These are phyloP conservation scores for Talaromyces sp. DNA, from an alignment of 2,329 filamentous ascomycete genomes.

Conservation along the genomic window DNA sequence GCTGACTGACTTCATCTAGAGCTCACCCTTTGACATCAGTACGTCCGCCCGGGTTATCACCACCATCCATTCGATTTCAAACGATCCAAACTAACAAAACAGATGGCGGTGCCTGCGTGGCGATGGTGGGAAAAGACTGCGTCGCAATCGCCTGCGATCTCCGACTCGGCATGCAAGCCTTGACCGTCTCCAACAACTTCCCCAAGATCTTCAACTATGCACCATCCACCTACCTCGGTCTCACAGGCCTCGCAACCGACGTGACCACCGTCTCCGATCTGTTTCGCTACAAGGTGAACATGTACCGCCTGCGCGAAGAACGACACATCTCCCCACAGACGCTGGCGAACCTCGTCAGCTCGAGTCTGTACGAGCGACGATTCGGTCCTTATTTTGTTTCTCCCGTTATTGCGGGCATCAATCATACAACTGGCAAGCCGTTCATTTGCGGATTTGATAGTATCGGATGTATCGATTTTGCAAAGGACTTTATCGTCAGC, in stretches of 20 bases:
- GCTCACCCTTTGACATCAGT: constrained; percentile 96
- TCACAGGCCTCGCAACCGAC: constrained; percentile 94
- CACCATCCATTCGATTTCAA: not conserved
- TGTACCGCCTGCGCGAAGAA: constrained; percentile 98
- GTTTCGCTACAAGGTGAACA: constrained; percentile 99
- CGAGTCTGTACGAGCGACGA: constrained; percentile 85
- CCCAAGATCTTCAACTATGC: constrained; percentile 99
- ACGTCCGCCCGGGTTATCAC: constrained; percentile 32
- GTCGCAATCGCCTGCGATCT: constrained; percentile 99
- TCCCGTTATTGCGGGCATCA: constrained; percentile 90
- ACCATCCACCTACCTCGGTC: constrained; percentile 81
- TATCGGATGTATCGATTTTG: constrained; percentile 99
- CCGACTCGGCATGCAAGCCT: constrained; percentile 88
- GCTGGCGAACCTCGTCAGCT: constrained; percentile 92
- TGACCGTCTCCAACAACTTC: constrained; percentile 98
- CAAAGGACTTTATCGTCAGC: constrained; percentile 98
- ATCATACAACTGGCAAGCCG: constrained; percentile 87
- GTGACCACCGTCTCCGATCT: constrained; percentile 92
- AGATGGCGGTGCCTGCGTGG: constrained; percentile 90
- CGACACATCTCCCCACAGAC: constrained; percentile 91
- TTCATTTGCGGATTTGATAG: constrained; percentile 99
- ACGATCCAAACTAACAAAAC: constrained; percentile 19
- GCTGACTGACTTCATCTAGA: constrained; percentile 52
- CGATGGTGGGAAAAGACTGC: constrained; percentile 99
- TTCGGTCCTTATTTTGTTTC: constrained; percentile 97